Percentiles rank a stretch among this genome's conserved stretches.
Evolutionary conservation across 2,329 filamentous ascomycete genomes (phyloP).

Genomic region (Penicillium expansum): DNA sequence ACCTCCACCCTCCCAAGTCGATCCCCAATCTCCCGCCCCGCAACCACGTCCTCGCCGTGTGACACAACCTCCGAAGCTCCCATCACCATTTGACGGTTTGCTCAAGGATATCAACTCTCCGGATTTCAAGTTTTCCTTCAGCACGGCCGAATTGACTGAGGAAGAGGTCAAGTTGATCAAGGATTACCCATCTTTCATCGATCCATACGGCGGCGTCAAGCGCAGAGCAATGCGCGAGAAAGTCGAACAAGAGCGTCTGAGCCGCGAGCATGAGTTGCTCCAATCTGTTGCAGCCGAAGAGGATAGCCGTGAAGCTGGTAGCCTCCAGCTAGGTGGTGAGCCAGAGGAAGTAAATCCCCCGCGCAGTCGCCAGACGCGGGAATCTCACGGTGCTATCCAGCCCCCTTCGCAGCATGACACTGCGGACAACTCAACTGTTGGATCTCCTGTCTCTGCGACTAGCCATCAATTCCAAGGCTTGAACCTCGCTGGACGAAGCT

Average conservation of each 20-base stretch:
- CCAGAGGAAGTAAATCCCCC: slow-evolving; percentile 72
- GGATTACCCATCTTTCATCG: slow-evolving; percentile 74
- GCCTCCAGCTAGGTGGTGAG: slow-evolving; percentile 85
- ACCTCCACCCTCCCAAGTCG: slow-evolving; percentile 26
- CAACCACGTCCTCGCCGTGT: slow-evolving; percentile 21
- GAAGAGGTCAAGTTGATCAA: slow-evolving; percentile 54
- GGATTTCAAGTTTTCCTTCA: slow-evolving; percentile 56
- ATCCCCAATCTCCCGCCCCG: slow-evolving; percentile 19
- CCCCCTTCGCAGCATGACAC: slow-evolving; percentile 70
- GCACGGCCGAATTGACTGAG: slow-evolving; percentile 43
- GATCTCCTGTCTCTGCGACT: slow-evolving; percentile 40
- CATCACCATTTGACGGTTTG: slow-evolving; percentile 38
- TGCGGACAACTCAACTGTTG: slow-evolving; percentile 42
- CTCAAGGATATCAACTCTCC: slow-evolving; percentile 49
- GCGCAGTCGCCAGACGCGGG: slow-evolving; percentile 49
- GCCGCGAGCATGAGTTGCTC: slow-evolving; percentile 54
- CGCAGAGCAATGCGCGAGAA: slow-evolving; percentile 73
- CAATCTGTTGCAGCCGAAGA: slow-evolving; percentile 58
- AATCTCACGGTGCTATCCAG: slow-evolving; percentile 66
- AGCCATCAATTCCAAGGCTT: slow-evolving; percentile 52
- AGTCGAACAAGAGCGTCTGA: slow-evolving; percentile 59
- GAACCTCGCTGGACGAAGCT: slow-evolving; percentile 65
- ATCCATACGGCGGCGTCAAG: slow-evolving; percentile 76
- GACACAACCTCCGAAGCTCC: slow-evolving; percentile 22
- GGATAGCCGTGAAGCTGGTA: slow-evolving; percentile 77